A percentile compares a stretch with the other conserved stretches of the same genome.
These are phyloP conservation scores for Diaporthe destruens DNA, from an alignment of 2,329 filamentous ascomycete species.

Conservation along the genomic window DNA sequence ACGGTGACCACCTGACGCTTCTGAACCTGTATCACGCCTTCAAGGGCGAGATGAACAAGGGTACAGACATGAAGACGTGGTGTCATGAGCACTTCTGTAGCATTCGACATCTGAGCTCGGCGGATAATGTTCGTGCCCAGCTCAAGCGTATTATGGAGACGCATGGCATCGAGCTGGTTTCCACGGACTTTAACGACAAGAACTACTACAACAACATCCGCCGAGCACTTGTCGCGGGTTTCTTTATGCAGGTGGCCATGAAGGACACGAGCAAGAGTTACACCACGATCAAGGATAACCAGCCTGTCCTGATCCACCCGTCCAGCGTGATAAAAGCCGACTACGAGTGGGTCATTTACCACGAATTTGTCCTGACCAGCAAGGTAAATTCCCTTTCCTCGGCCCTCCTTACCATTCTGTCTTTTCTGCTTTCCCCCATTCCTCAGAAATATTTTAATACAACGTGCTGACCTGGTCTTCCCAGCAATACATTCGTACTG, in stretches of 20 bases:
- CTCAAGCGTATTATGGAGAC: slow-evolving; percentile 98
- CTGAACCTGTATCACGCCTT: slow-evolving; percentile 99
- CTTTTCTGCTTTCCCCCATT: neutral
- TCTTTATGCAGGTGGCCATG: slow-evolving; percentile 99
- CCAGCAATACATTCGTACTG: slow-evolving; percentile 97
- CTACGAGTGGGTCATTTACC: slow-evolving; percentile 97
- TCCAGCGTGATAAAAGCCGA: slow-evolving; percentile 90
- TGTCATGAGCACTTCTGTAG: slow-evolving; percentile 97
- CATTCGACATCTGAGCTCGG: slow-evolving; percentile 87
- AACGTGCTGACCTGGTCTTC: slow-evolving; percentile 9
- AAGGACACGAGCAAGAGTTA: slow-evolving; percentile 93
- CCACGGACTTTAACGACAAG: slow-evolving; percentile 92
- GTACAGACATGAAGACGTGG: slow-evolving; percentile 84
- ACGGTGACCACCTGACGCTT: slow-evolving; percentile 95
- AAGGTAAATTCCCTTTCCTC: slow-evolving; percentile 32
- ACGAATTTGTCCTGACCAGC: slow-evolving; percentile 96
- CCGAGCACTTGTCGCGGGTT: slow-evolving; percentile 89
- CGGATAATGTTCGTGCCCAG: slow-evolving; percentile 93
- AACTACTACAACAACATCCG: slow-evolving; percentile 99
- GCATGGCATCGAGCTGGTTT: slow-evolving; percentile 85
- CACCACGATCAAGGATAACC: slow-evolving; percentile 95
- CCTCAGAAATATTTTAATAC: too few relatives aligned
- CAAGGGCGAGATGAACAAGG: slow-evolving; percentile 78
- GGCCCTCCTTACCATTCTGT: too few relatives aligned
- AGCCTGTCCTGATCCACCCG: slow-evolving; percentile 92